Evolutionary conservation across 2,329 filamentous ascomycete species (phyloP), one percentile per base, ranked within the genome.

Genomic region (Zasmidium cellare): DNA sequence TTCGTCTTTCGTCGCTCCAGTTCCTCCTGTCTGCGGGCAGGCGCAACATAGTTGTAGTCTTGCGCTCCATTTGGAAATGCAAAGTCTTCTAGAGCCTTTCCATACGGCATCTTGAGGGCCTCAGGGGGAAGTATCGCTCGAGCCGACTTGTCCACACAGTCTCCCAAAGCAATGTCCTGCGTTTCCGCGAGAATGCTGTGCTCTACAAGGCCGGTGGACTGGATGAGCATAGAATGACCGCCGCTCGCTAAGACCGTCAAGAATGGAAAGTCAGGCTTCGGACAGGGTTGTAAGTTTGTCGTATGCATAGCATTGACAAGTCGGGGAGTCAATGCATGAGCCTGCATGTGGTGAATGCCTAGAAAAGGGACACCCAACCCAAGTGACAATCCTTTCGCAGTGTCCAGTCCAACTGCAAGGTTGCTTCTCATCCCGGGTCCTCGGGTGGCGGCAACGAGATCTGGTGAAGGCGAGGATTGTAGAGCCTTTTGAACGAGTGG

Each of bases 261-360:
- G 72, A 96, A 96, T 1, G 94, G 93, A 66, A 96, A 97, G 1
- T 75, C 68, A 0, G 88, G 89, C 11, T 69, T 49, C 1, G 61
- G 47, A 2, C 44, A 45, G 47, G 28, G 12, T 14, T 46, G 19
- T 9, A 28, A 5, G 25, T 20, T 19, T 12, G 14, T 9, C 6
- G 25, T 28, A 19, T 51, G n/a, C 65, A 59, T 59, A n/a, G 64
- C 62, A 20, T 41, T 47, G 9, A 67, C 87, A 45, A 99, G 82
- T 9, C 91, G 83, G 16, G 93, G 90, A 18, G 94, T 97, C 61
- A 99, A 77, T 18, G 94, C 89, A 74, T 99, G 94, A 11, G 92
- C 94, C 73, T 97, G 92, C 94, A 99, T 97, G 74, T 99, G 94
- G 73, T 99, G 90, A 1, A 97, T 90, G 0, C 87, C 94, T 1